Evolutionary conservation across 805 yeast species (phyloP), one percentile per base, ranked within the genome.

Genomic region (Yarrowia osloensis): DNA sequence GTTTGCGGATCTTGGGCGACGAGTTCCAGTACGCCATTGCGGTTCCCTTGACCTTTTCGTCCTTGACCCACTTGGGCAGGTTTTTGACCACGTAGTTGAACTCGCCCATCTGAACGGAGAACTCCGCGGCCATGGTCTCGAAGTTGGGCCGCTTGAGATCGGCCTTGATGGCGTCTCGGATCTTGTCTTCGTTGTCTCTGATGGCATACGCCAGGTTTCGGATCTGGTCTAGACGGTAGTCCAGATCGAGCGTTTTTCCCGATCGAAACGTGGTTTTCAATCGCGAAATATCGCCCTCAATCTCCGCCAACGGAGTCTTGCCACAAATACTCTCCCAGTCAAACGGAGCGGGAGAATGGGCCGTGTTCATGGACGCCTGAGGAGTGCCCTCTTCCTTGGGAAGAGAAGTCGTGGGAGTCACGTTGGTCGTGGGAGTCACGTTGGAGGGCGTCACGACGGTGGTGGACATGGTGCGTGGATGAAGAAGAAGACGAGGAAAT

Each of bases 111-210:
- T 81, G 72, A 0, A 82, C 81, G 8, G 78, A 76, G 21, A 86
- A 70, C 74, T 94, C 98, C 54, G 84, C 75, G 35, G 84, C 72
- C 63, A 79, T 77, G 0, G 93, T 82, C 74, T 94, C 98, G 33
- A 80, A 77, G 1, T 79, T 77, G 0, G 89, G 75, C 67, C 94
- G 84, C 75, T 87, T 81, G 76, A 92, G 86, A 73, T 94, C 98
- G 68, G 80, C 74, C 21, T 77, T 69, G 70, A 92, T 77, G 0
- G 96, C 92, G 1, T 79, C 82, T 39, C 81, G 75, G 40, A 93
- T 72, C 13, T 74, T 77, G 3, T 84, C 86, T 63, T 78, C 81
- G 72, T 87, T 81, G 74, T 89, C 92, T 68, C 80, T 77, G 19
- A 92, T 66, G 1, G 85, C 87, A 70, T 81, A 87, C 77, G 87